These are phyloP conservation scores for Cyclospora cayetanensis DNA, from an alignment of 169 alveolate species.

Conservation along the genomic window DNA sequence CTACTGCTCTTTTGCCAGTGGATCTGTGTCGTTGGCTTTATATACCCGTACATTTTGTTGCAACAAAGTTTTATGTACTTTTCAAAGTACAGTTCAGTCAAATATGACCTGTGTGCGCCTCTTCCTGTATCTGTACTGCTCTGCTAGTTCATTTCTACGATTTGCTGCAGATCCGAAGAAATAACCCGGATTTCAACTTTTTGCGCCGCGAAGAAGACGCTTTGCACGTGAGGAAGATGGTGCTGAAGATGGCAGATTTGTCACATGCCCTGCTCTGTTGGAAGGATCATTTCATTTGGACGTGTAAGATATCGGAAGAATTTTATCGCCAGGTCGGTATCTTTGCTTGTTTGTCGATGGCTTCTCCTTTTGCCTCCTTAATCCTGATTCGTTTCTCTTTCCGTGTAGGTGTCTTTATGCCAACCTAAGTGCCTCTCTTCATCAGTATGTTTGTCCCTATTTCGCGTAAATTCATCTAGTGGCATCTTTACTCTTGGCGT, in stretches of 20 bases:
- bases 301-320: slow-evolving; percentile 60
- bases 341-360: neutral
- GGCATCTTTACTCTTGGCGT: neutral
- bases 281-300: slow-evolving; percentile 82
- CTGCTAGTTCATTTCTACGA: too few relatives aligned
- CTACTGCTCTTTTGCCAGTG: too few relatives aligned
- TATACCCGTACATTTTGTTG: too few relatives aligned
- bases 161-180: slow-evolving; percentile 19
- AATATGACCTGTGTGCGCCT: too few relatives aligned
- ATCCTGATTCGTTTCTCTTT: neutral
- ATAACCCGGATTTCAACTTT: slow-evolving; percentile 63
- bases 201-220: slow-evolving; percentile 52
- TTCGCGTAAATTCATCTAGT: neutral
- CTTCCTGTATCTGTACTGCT: too few relatives aligned
- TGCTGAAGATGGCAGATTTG: slow-evolving; percentile 83
- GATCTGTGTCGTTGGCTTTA: too few relatives aligned
- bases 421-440: neutral
- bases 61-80: too few relatives aligned
- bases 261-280: slow-evolving; percentile 82
- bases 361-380: neutral
- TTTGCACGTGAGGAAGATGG: slow-evolving; percentile 76
- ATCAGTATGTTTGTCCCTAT: neutral
- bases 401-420: neutral
- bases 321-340: slow-evolving; percentile 48
- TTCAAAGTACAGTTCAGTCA: too few relatives aligned